Conservation (phyloP, 768 basidiomycete species). For the Rhizopogon roseolus region DNA sequence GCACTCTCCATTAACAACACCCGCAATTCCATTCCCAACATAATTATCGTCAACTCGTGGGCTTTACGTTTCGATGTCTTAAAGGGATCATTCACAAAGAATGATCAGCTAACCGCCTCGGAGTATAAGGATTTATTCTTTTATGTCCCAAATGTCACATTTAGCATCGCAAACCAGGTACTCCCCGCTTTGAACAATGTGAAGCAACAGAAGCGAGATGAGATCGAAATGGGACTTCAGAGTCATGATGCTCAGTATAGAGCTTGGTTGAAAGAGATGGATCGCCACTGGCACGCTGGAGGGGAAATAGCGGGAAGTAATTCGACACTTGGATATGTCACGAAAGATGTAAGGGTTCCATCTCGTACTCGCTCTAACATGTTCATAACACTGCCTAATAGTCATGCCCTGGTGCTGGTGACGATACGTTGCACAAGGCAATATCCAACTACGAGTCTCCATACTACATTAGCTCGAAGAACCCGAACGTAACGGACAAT, state of each 20-base stretch:
- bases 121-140: constrained; percentile 65
- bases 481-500: constrained; percentile 44
- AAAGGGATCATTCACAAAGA: constrained; percentile 67
- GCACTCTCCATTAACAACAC: constrained; percentile 61
- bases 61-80: constrained; percentile 65
- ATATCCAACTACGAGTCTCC: constrained; percentile 51
- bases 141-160: constrained; percentile 52
- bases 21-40: constrained; percentile 51
- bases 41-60: constrained; percentile 64
- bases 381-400: constrained; percentile 13
- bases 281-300: constrained; percentile 22
- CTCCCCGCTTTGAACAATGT: constrained; percentile 47
- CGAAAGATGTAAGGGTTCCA: constrained; percentile 47
- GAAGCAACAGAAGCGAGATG: constrained; percentile 26
- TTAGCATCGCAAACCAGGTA: constrained; percentile 47
- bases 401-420: constrained; percentile 72
- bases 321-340: constrained; percentile 75
- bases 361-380: neutral
- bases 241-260: constrained; percentile 41
- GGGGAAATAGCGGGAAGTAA: constrained; percentile 37
- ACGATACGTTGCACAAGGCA: constrained; percentile 64
- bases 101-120: constrained; percentile 73
- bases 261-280: constrained; percentile 59
- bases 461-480: constrained; percentile 52
- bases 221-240: constrained; percentile 21